Base-by-base conservation (phyloP, 2,329 filamentous ascomycete species). In the Lanzia echinophila region DNA sequence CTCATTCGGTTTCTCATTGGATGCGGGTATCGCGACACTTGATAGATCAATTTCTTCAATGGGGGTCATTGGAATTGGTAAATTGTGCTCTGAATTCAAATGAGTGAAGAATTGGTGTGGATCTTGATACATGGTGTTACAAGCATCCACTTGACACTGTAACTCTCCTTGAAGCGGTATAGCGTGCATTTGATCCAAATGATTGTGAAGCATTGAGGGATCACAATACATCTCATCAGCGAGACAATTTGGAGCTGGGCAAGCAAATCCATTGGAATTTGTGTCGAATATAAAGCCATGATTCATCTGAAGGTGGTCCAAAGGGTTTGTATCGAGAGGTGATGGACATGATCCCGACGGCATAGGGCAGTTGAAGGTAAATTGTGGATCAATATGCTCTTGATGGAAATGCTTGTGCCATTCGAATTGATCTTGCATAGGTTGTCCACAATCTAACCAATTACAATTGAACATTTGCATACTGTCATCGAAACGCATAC, bases 371-470 rank as follows among this genome's bases (percentile, higher is more conserved):
- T 47, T 49, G 45, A 63, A 65, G 8, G 47, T 55, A 56, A 66
- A 59, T 48, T 66, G 63, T 15, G 66, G 62, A 52, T 65, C 63
- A 32, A 68, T 53, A 56, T 68, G 66, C 28, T 58, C 50, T 13
- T 56, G 47, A 41, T 67, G 63, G 22, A 67, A 57, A 52, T 68
- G 65, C 6, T 53, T 34, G 36, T 59, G 41, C 60, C 58, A 65
- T 19, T 63, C 59, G 15, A 63, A 46, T 31, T 60, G 55, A 51
- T 52, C 60, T 31, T 54, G 50, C 34, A 66, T 58, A 12, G 52
- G 39, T 24, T 59, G 54, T 13, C 58, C 57, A 50, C 66, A 68
- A 11, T 58, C 59, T 39, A 58, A 51, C 66, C 66, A 68, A 15
- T 45, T 53, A 53, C 65, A 67, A 36, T 55, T 54, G 39, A 65